These are phyloP conservation scores for Leucaena leucocephala DNA, from an alignment of 306 rosid genomes.

Conservation along the genomic window DNA sequence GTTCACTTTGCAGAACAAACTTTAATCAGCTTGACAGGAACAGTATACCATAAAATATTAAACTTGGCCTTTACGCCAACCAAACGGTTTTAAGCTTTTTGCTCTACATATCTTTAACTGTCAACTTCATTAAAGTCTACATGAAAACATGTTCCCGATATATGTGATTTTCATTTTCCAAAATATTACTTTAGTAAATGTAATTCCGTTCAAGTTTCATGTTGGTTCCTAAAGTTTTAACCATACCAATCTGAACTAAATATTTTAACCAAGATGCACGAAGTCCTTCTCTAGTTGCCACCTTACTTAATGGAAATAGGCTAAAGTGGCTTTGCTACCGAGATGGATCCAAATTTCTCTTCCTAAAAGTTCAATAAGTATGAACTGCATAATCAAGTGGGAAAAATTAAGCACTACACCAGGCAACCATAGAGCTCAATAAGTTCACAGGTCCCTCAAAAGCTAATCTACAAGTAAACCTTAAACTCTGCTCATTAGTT, in stretches of 20 bases:
- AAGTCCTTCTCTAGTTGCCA: no score
- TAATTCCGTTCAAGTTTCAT: no score
- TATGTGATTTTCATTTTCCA: no score
- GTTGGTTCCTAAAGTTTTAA: no score
- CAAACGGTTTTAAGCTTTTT: background rate
- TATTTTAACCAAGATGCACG: no score
- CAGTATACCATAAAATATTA: background rate
- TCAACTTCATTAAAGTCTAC: background rate
- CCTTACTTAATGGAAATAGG: no score
- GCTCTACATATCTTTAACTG: background rate
- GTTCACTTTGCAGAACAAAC: background rate
- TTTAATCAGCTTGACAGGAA: background rate
- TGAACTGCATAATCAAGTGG: background rate
- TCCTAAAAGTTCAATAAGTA: background rate
- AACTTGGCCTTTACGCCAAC: background rate
- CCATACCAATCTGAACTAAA: no score
- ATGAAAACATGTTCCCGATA: background rate
- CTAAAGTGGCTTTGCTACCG: no score
- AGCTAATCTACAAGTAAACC: constrained; percentile 1
- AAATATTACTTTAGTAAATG: no score
- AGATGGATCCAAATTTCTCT: no score
- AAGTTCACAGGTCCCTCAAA: background rate
- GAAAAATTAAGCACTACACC: background rate
- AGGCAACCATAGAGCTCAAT: constrained; percentile 1
- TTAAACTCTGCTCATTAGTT: background rate